Evolutionary conservation across 768 basidiomycete species (phyloP).

Genomic region (Amanita subjunquillea): DNA sequence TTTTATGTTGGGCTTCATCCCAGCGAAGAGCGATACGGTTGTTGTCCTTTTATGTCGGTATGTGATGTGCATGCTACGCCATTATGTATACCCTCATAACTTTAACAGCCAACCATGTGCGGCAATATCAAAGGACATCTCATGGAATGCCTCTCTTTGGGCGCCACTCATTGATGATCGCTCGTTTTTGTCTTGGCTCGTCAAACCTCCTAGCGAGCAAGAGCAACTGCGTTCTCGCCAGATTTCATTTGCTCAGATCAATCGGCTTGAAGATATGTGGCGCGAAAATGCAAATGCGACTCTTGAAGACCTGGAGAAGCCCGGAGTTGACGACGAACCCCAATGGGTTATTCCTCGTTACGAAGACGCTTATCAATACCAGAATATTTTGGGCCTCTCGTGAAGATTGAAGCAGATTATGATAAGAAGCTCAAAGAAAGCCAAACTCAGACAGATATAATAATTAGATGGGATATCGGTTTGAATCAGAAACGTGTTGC

Average conservation of each 20-base stretch:
- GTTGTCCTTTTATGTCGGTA: conserved; percentile 95
- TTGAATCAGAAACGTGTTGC: conserved; percentile 99
- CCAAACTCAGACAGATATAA: conserved; percentile 96
- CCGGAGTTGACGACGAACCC: conserved; percentile 96
- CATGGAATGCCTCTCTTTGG: conserved; percentile 98
- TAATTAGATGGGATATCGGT: conserved; percentile 94
- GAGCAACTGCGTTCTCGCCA: conserved; percentile 95
- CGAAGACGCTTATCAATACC: conserved; percentile 99
- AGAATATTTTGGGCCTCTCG: conserved; percentile 97
- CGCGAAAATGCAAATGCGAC: conserved; percentile 92
- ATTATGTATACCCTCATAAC: background rate
- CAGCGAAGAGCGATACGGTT: conserved; percentile 97
- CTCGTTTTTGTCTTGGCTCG: conserved; percentile 98
- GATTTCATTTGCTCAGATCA: conserved; percentile 95
- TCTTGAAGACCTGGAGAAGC: conserved; percentile 93
- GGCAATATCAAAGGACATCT: conserved; percentile 93
- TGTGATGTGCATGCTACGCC: conserved; percentile 16
- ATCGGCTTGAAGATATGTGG: conserved; percentile 96
- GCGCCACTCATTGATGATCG: conserved; percentile 98
- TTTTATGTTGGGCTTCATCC: conserved; percentile 98
- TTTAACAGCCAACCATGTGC: conserved; percentile 86
- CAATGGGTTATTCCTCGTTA: conserved; percentile 85
- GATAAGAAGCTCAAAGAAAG: conserved; percentile 97
- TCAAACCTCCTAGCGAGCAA: conserved; percentile 92
- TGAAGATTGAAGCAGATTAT: conserved; percentile 99